Evolutionary conservation across 495 filamentous ascomycete genomes (phyloP).

Genomic region (Delitschia confertaspora): DNA sequence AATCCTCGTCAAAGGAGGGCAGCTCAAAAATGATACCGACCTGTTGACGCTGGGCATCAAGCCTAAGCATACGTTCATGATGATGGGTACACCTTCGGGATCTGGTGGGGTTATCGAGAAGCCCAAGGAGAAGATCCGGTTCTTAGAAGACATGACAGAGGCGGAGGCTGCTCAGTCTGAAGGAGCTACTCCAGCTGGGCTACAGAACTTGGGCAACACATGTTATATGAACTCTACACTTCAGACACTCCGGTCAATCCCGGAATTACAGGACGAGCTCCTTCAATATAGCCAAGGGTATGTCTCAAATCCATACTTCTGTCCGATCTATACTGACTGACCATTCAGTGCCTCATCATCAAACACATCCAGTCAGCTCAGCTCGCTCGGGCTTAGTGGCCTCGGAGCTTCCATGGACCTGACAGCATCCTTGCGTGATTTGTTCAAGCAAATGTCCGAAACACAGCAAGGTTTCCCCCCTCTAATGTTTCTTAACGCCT

Average conservation of each 20-base stretch:
- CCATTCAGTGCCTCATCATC: constrained; percentile 25
- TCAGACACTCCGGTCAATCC: constrained; percentile 78
- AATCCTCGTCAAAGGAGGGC: constrained; percentile 84
- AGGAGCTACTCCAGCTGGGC: constrained; percentile 77
- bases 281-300: constrained; percentile 50
- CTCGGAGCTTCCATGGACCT: constrained; percentile 59
- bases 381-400: constrained; percentile 52
- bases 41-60: constrained; percentile 78
- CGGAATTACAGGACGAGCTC: constrained; percentile 81
- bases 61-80: constrained; percentile 80
- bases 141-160: constrained; percentile 96
- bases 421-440: constrained; percentile 67
- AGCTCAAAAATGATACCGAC: constrained; percentile 89
- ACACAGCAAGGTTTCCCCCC: constrained; percentile 86
- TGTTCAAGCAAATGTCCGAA: constrained; percentile 88
- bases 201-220: constrained; percentile 92
- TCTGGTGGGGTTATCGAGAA: constrained; percentile 51
- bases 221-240: constrained; percentile 98
- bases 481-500: constrained; percentile 71
- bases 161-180: constrained; percentile 75
- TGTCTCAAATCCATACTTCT: constrained; percentile 2
- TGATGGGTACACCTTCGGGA: constrained; percentile 84
- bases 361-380: constrained; percentile 43
- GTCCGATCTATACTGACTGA: constrained; percentile 4
- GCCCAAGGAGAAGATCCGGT: constrained; percentile 76